These are phyloP conservation scores for Neltuma alba DNA, from an alignment of 306 rosid genomes.

Conservation along the genomic window DNA sequence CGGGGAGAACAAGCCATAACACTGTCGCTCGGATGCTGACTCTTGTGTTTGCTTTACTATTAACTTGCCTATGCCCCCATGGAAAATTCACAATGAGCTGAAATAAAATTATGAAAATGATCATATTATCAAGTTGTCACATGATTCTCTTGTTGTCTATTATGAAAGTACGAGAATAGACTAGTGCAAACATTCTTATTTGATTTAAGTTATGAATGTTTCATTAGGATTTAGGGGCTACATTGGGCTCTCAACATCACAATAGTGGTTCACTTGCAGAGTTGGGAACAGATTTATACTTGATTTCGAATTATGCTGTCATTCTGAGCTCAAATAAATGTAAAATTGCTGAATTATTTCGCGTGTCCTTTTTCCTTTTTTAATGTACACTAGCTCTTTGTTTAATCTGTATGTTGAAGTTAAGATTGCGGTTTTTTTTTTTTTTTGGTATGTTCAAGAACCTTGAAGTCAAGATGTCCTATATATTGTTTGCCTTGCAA, in stretches of 20 bases:
- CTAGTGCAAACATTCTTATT: neutral
- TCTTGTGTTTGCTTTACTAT: slow-evolving; percentile 21
- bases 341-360: neutral
- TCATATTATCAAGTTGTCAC: slow-evolving; percentile 10
- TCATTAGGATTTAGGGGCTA: slow-evolving; percentile 15
- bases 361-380: neutral
- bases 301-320: slow-evolving; percentile 27
- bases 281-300: slow-evolving; percentile 9
- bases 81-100: slow-evolving; percentile 19
- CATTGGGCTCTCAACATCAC: slow-evolving; percentile 13
- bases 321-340: slow-evolving; percentile 17
- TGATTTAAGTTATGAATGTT: slow-evolving; percentile 24
- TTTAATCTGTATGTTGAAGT: neutral
- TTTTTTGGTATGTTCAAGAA: too few species aligned
- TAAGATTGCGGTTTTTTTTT: neutral
- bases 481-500: neutral
- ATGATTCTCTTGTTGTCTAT: slow-evolving; percentile 7
- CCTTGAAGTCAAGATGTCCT: neutral
- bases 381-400: neutral
- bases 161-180: slow-evolving; percentile 3
- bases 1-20: slow-evolving; percentile 8
- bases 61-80: neutral
- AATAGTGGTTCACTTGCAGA: slow-evolving; percentile 6
- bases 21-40: neutral
- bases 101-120: slow-evolving; percentile 13